Evolutionary conservation across 2,329 filamentous ascomycete species (phyloP).

Genomic region (Penicillium thymicola): DNA sequence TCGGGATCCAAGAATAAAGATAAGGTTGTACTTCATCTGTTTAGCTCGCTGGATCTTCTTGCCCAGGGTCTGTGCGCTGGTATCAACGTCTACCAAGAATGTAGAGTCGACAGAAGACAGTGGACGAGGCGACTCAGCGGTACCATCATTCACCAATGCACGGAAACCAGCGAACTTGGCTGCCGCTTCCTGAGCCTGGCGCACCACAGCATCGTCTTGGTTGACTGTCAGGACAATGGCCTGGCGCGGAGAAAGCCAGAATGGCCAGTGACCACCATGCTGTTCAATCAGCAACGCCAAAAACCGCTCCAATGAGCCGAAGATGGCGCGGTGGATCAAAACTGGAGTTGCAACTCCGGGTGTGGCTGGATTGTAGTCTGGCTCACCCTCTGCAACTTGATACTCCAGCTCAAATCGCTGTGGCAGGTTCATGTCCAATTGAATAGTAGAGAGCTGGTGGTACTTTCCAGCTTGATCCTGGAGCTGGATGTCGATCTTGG

Average conservation of each 20-base stretch:
- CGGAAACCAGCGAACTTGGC: conserved; percentile 48
- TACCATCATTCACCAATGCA: conserved; percentile 23
- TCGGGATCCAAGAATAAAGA: conserved; percentile 68
- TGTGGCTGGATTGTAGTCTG: conserved; percentile 39
- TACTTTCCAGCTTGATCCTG: conserved; percentile 78
- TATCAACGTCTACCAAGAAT: conserved; percentile 68
- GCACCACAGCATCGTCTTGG: conserved; percentile 45
- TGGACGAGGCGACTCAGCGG: conserved; percentile 30
- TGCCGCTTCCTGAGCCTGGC: conserved; percentile 50
- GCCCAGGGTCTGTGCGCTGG: conserved; percentile 58
- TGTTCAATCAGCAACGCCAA: conserved; percentile 83
- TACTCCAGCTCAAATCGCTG: conserved; percentile 78
- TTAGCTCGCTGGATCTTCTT: conserved; percentile 73
- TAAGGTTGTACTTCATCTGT: conserved; percentile 66
- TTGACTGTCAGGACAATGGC: conserved; percentile 72
- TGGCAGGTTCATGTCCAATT: conserved; percentile 85
- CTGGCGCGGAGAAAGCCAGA: conserved; percentile 83
- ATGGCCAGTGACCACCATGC: conserved; percentile 76
- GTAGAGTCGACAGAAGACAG: conserved; percentile 56
- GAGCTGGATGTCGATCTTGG: conserved; percentile 85
- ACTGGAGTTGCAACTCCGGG: conserved; percentile 67
- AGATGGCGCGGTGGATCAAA: conserved; percentile 78
- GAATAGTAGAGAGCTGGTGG: conserved; percentile 84
- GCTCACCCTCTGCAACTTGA: conserved; percentile 48
- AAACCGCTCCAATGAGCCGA: conserved; percentile 79